Percentiles rank a stretch among this genome's conserved stretches.
Conservation (phyloP, 192 early-diverging fungal species). For the Cladochytrium replicatum region DNA sequence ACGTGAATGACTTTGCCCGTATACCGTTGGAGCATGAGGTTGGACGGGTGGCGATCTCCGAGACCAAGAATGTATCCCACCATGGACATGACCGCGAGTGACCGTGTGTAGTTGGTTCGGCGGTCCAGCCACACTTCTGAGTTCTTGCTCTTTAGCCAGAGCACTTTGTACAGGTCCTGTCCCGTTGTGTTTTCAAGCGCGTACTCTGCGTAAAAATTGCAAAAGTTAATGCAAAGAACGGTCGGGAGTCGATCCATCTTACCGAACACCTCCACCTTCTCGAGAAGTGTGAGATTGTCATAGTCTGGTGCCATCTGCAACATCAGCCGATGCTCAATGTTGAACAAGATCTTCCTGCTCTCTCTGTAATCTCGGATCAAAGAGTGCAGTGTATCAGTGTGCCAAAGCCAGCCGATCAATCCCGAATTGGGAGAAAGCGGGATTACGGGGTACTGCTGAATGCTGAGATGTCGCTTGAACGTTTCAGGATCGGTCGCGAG, state of each 20-base stretch:
- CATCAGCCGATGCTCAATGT: conserved; percentile 70
- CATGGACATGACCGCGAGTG: conserved; percentile 86
- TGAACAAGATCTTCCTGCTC: conserved; percentile 54
- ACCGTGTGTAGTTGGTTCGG: conserved; percentile 77
- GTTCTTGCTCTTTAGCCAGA: conserved; percentile 80
- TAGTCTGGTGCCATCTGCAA: conserved; percentile 72
- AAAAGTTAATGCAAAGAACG: neutral
- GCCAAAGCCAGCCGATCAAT: conserved; percentile 70
- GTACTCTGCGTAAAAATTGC: conserved; percentile 34
- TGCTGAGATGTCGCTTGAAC: conserved; percentile 68
- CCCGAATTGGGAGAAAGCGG: conserved; percentile 79
- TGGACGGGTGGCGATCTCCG: conserved; percentile 81
- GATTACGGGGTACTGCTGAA: conserved; percentile 67
- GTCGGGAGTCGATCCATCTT: neutral
- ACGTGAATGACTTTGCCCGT: conserved; percentile 85
- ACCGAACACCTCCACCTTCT: conserved; percentile 72
- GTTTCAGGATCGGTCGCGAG: conserved; percentile 63
- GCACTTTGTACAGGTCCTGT: conserved; percentile 68
- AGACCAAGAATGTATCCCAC: conserved; percentile 83
- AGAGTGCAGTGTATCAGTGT: conserved; percentile 66
- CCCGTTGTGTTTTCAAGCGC: conserved; percentile 69
- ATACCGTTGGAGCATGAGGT: conserved; percentile 70
- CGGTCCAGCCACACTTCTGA: conserved; percentile 81
- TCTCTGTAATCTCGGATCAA: conserved; percentile 68
- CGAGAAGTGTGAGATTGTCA: conserved; percentile 57